phyloP scores from a whole-genome alignment of 495 filamentous ascomycete species.

The Podospora conica region DNA sequence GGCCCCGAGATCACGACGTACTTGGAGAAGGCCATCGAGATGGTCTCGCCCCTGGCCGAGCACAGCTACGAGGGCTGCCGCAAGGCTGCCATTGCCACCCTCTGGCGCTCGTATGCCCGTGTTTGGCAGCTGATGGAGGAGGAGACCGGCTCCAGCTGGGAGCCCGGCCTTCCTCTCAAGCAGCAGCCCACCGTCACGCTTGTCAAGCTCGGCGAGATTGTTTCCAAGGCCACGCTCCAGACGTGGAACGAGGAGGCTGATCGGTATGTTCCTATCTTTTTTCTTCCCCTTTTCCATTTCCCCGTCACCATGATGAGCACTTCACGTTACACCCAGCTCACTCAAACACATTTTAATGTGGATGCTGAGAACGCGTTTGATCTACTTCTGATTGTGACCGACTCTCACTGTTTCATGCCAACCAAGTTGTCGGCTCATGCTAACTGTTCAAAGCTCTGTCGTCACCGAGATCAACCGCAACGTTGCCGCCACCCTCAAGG shows the following conservation, averaged over 20 bases:
- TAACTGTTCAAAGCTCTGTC: slow-evolving; percentile 57
- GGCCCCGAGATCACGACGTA: slow-evolving; percentile 66
- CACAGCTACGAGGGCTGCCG: slow-evolving; percentile 91
- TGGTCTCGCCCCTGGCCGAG: slow-evolving; percentile 69
- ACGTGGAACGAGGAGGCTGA: slow-evolving; percentile 87
- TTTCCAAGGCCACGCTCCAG: slow-evolving; percentile 75
- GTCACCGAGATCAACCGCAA: slow-evolving; percentile 95
- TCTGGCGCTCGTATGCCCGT: slow-evolving; percentile 90
- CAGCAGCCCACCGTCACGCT: slow-evolving; percentile 69
- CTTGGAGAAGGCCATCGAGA: slow-evolving; percentile 83
- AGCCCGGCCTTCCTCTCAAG: slow-evolving; percentile 78
- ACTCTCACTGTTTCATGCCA: slow-evolving; percentile 3
- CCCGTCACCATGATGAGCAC: slow-evolving; percentile 70
- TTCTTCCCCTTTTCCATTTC: slow-evolving; percentile 10
- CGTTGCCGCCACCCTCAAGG: slow-evolving; percentile 85
- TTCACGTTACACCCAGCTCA: slow-evolving; percentile 98
- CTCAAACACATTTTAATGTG: slow-evolving; percentile 77
- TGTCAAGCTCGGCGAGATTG: slow-evolving; percentile 78
- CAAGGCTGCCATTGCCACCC: slow-evolving; percentile 79
- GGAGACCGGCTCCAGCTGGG: slow-evolving; percentile 71
- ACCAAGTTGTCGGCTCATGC: slow-evolving; percentile 17
- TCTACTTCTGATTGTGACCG: slow-evolving; percentile 28
- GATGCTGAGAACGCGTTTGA: slow-evolving; percentile 81
- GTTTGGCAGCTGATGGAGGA: slow-evolving; percentile 84
- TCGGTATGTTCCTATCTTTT: slow-evolving; percentile 57